Percentiles rank a stretch among this genome's conserved stretches.
Evolutionary conservation across 176 grass and related monocot genomes (phyloP).

Genomic region (Themeda triandra): DNA sequence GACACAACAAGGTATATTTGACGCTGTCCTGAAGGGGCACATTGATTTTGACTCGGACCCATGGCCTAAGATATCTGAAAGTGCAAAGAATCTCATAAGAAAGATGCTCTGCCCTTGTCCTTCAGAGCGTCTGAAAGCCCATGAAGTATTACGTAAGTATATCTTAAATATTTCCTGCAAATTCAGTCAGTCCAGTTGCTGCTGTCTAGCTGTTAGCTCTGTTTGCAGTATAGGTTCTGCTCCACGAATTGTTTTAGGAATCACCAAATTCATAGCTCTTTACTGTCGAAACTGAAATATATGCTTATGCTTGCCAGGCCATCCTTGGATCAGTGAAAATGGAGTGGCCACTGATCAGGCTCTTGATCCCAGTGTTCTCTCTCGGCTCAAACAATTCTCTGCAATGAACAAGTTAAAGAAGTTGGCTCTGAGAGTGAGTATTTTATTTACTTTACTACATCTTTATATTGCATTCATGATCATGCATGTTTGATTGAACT

Average conservation of each 20-base stretch:
- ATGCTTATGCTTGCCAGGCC: slow-evolving; percentile 40
- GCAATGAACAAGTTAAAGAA: slow-evolving; percentile 95
- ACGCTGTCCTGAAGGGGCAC: slow-evolving; percentile 74
- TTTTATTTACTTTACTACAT: not conserved
- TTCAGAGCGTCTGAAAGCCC: slow-evolving; percentile 67
- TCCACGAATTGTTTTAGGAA: not conserved
- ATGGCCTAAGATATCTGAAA: slow-evolving; percentile 84
- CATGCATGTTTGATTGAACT: not conserved
- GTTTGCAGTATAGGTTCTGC: not conserved
- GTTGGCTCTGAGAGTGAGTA: slow-evolving; percentile 39
- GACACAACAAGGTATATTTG: slow-evolving; percentile 91
- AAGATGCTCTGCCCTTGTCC: slow-evolving; percentile 79
- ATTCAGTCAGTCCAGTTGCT: not conserved
- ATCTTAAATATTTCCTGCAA: not conserved
- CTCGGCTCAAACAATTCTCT: slow-evolving; percentile 81
- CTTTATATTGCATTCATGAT: not conserved
- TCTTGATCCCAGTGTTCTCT: slow-evolving; percentile 79
- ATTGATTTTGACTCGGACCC: slow-evolving; percentile 91
- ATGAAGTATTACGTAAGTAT: slow-evolving; percentile 90
- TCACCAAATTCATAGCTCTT: not conserved
- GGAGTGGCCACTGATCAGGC: slow-evolving; percentile 52
- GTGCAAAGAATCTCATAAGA: slow-evolving; percentile 90
- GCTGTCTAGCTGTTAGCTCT: not conserved
- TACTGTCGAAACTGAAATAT: not conserved
- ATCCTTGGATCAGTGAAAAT: slow-evolving; percentile 93